Percentiles rank a stretch among this genome's conserved stretches.
These are phyloP conservation scores for Cladorrhinum sp. DNA, from an alignment of 2,329 filamentous ascomycete genomes.

Conservation along the genomic window DNA sequence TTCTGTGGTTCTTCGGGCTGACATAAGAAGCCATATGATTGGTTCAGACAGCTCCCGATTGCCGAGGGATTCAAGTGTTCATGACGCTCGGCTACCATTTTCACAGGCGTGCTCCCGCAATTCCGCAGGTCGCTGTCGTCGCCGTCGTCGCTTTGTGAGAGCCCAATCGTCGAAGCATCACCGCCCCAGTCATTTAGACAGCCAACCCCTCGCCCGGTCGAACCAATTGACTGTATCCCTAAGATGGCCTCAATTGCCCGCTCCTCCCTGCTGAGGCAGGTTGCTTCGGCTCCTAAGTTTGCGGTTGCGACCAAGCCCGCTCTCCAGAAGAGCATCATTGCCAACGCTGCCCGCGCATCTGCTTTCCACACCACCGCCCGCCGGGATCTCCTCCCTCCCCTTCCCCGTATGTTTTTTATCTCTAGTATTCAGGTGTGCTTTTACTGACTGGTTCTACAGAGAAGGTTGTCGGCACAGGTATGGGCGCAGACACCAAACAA, in stretches of 20 bases:
- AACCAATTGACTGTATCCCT: conserved; percentile 25
- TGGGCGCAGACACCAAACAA: conserved; percentile 23
- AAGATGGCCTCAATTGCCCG: conserved; percentile 58
- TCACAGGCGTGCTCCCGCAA: conserved; percentile 12
- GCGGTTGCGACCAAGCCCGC: conserved; percentile 25
- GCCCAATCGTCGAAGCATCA: conserved; percentile 6
- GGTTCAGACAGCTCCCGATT: conserved; percentile 25
- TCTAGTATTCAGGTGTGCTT: conserved; percentile 13
- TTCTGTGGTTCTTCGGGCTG: conserved; percentile 17
- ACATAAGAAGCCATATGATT: conserved; percentile 26
- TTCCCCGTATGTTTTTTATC: conserved; percentile 66
- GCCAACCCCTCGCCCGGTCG: conserved; percentile 16
- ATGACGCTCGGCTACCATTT: conserved; percentile 23
- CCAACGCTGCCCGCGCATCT: conserved; percentile 56
- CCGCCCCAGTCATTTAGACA: conserved; percentile 19
- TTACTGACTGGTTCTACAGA: conserved; percentile 47
- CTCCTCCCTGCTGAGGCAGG: conserved; percentile 54
- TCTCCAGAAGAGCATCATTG: conserved; percentile 33
- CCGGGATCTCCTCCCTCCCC: conserved; percentile 74
- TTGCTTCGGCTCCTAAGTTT: conserved; percentile 30
- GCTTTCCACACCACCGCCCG: conserved; percentile 83
- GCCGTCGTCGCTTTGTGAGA: conserved; percentile 28
- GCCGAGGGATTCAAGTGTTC: conserved; percentile 26
- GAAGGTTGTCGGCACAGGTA: conserved; percentile 73
- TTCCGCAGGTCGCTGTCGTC: conserved; percentile 14